Evolutionary conservation across 305 asterid genomes (phyloP).

Genomic region (Solanum chacoense): DNA sequence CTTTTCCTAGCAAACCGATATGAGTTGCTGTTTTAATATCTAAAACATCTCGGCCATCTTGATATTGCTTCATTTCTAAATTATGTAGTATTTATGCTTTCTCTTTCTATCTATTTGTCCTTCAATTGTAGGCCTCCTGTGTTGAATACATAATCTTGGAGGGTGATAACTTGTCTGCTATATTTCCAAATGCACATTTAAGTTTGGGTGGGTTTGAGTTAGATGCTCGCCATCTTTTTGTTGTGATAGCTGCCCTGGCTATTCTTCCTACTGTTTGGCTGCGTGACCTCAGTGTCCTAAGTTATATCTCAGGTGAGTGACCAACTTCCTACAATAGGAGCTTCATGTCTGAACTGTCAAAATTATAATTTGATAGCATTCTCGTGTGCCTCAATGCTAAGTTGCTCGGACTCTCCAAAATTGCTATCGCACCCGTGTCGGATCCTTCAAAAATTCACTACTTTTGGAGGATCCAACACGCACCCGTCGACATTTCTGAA

Average conservation of each 20-base stretch:
- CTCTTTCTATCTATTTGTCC: constrained; percentile 1
- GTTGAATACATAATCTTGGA: constrained; percentile 54
- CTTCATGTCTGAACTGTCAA: background rate
- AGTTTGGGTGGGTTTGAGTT: constrained; percentile 27
- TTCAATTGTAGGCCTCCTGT: constrained; percentile 37
- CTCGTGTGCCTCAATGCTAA: background rate
- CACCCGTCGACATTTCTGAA: no score
- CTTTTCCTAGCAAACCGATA: background rate
- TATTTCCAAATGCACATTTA: constrained; percentile 40
- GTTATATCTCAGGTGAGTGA: constrained; percentile 47
- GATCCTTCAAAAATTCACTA: no score
- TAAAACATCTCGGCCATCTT: background rate
- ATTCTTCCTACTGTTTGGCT: constrained; percentile 62
- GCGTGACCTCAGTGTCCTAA: constrained; percentile 48
- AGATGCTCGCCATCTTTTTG: constrained; percentile 37
- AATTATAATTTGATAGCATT: background rate
- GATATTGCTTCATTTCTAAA: background rate
- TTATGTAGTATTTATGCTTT: constrained; percentile 2
- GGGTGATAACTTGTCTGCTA: constrained; percentile 44
- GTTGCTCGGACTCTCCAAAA: no score
- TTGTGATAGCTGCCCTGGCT: constrained; percentile 30
- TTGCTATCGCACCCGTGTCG: no score
- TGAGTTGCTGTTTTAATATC: background rate
- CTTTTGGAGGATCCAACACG: no score
- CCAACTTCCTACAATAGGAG: background rate